phyloP scores from a whole-genome alignment of 257 asterid species.

The Capsicum rhomboideum region DNA sequence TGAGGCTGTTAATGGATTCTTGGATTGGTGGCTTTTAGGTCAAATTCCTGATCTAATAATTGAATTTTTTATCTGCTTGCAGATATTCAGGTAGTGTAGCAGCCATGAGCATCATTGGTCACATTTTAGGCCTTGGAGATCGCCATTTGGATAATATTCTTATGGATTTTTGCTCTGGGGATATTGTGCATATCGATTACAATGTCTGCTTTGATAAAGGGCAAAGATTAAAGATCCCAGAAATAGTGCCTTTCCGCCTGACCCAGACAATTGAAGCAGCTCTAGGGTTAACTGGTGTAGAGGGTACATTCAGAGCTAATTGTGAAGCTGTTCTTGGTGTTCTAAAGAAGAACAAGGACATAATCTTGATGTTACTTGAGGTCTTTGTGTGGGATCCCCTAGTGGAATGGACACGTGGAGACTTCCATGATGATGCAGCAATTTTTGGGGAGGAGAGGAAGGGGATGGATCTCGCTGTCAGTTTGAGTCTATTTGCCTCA shows the following conservation, averaged over 20 bases:
- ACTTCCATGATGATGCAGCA: constrained; percentile 98
- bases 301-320: constrained; percentile 89
- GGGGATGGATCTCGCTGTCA: constrained; percentile 99
- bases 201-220: constrained; percentile 99
- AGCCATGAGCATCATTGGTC: constrained; percentile 95
- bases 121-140: constrained; percentile 93
- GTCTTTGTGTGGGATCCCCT: constrained; percentile 99
- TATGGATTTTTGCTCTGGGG: constrained; percentile 86
- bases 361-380: constrained; percentile 81
- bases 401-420: constrained; percentile 98
- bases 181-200: constrained; percentile 92
- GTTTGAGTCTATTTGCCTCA: constrained; percentile 94
- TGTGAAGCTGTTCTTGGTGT: constrained; percentile 91
- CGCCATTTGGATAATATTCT: constrained; percentile 98
- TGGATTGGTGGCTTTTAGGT: background rate
- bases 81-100: constrained; percentile 97
- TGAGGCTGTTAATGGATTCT: background rate
- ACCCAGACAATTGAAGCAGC: constrained; percentile 97
- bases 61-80: constrained; percentile 19
- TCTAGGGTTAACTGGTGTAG: constrained; percentile 88
- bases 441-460: constrained; percentile 97
- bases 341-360: constrained; percentile 89
- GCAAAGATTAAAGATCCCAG: constrained; percentile 87
- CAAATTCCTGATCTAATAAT: too few relatives aligned
- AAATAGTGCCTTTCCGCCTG: constrained; percentile 97